Evolutionary conservation across 805 yeast genomes (phyloP).

Genomic region (Spathaspora passalidarum): DNA sequence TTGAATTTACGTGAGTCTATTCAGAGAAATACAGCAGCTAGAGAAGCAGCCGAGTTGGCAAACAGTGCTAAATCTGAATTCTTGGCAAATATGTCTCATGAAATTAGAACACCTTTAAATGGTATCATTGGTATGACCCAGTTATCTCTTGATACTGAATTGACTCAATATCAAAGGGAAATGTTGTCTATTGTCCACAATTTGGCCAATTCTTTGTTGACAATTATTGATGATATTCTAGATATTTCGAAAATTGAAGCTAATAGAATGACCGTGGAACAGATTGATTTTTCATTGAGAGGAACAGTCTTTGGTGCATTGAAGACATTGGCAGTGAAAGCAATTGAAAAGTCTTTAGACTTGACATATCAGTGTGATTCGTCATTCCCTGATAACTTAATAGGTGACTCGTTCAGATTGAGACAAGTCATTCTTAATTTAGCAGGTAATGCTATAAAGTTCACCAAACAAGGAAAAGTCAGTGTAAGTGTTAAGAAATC

Average conservation of each 20-base stretch:
- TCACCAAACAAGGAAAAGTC: slow-evolving; percentile 80
- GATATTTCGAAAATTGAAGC: slow-evolving; percentile 95
- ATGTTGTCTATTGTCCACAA: slow-evolving; percentile 89
- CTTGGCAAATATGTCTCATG: slow-evolving; percentile 71
- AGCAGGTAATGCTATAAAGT: slow-evolving; percentile 88
- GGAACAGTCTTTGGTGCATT: slow-evolving; percentile 89
- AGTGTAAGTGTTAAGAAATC: slow-evolving; percentile 68
- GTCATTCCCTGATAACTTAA: slow-evolving; percentile 80
- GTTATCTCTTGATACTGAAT: slow-evolving; percentile 79
- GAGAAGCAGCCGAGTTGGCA: slow-evolving; percentile 92
- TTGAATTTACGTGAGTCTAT: slow-evolving; percentile 82
- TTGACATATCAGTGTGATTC: slow-evolving; percentile 79
- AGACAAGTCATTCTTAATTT: slow-evolving; percentile 83
- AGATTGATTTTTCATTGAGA: slow-evolving; percentile 79
- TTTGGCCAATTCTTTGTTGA: slow-evolving; percentile 77
- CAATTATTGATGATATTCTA: slow-evolving; percentile 84
- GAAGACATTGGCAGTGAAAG: slow-evolving; percentile 85
- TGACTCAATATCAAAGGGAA: slow-evolving; percentile 88
- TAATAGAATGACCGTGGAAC: slow-evolving; percentile 88
- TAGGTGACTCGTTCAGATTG: slow-evolving; percentile 86
- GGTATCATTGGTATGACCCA: slow-evolving; percentile 95
- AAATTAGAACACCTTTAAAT: slow-evolving; percentile 87
- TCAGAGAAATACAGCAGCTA: slow-evolving; percentile 87
- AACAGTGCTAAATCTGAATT: slow-evolving; percentile 88
- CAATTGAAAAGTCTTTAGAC: slow-evolving; percentile 81